Conservation (phyloP, 164 flowering plant genomes). For the Vitis riparia region DNA sequence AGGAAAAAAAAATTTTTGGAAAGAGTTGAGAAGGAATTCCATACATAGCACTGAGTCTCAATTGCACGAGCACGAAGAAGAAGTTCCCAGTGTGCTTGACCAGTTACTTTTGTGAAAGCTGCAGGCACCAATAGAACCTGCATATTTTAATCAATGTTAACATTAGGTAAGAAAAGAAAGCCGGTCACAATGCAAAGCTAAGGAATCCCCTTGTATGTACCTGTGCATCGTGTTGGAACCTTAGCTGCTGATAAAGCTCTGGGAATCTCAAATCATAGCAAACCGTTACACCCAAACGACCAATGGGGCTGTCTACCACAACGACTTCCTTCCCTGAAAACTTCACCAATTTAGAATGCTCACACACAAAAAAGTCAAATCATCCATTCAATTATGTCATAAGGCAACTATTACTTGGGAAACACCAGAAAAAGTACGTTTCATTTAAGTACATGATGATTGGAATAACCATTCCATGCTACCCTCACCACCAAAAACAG, state of each 20-base stretch:
- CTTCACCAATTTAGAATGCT: neutral
- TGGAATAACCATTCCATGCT: too few relatives aligned
- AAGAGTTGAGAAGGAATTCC: conserved; percentile 12
- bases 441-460: neutral
- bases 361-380: neutral
- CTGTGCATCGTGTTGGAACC: conserved; percentile 83
- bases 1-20: neutral
- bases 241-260: conserved; percentile 74
- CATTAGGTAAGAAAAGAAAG: neutral
- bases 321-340: conserved; percentile 69
- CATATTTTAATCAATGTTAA: conserved; percentile 2
- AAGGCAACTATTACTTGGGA: neutral
- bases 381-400: neutral
- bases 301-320: conserved; percentile 75
- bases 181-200: neutral
- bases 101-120: conserved; percentile 86
- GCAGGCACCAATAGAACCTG: conserved; percentile 87
- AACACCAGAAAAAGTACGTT: neutral
- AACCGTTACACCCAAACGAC: conserved; percentile 84
- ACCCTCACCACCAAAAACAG: too few relatives aligned
- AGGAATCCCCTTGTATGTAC: conserved; percentile 23
- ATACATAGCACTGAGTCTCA: conserved; percentile 94
- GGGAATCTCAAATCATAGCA: conserved; percentile 98
- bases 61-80: conserved; percentile 95
- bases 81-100: conserved; percentile 95